Evolutionary conservation across 352 stramenopile species (phyloP).

Genomic region (Thalassiosira livingstoniorum): DNA sequence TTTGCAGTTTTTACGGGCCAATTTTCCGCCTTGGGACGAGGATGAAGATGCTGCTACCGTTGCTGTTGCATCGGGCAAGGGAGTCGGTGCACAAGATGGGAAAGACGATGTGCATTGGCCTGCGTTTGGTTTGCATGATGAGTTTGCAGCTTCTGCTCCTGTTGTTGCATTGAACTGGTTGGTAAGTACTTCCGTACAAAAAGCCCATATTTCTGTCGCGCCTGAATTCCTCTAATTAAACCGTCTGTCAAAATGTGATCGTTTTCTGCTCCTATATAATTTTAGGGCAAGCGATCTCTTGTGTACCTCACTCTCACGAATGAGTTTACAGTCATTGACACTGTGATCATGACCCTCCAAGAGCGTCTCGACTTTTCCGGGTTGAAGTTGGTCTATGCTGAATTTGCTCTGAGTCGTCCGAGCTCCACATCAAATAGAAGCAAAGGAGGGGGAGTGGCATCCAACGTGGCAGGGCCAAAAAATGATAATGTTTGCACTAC

Average conservation of each 20-base stretch:
- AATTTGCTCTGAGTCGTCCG: slow-evolving; percentile 90
- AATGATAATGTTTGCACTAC: slow-evolving; percentile 69
- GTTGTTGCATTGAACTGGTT: slow-evolving; percentile 96
- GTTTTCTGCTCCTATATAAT: no score
- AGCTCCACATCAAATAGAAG: slow-evolving; percentile 81
- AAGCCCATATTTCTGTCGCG: no score
- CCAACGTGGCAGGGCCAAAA: no score
- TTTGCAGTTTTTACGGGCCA: slow-evolving; percentile 90
- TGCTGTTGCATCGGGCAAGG: no score
- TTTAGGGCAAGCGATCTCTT: slow-evolving; percentile 94
- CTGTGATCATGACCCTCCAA: slow-evolving; percentile 94
- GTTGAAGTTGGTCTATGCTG: slow-evolving; percentile 92
- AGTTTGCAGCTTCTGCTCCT: slow-evolving; percentile 90
- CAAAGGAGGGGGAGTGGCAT: neutral
- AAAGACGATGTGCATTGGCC: slow-evolving; percentile 90
- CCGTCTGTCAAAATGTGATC: no score
- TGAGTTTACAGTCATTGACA: slow-evolving; percentile 96
- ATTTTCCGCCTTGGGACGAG: slow-evolving; percentile 62
- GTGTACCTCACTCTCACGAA: slow-evolving; percentile 94
- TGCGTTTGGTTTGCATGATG: slow-evolving; percentile 93
- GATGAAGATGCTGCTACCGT: slow-evolving; percentile 72
- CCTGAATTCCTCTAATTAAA: no score
- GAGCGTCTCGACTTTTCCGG: slow-evolving; percentile 94
- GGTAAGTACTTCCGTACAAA: no score
- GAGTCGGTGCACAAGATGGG: no score